These are phyloP conservation scores for Rhododendron mucronatum DNA, from an alignment of 148 eudicot genomes.

Conservation along the genomic window DNA sequence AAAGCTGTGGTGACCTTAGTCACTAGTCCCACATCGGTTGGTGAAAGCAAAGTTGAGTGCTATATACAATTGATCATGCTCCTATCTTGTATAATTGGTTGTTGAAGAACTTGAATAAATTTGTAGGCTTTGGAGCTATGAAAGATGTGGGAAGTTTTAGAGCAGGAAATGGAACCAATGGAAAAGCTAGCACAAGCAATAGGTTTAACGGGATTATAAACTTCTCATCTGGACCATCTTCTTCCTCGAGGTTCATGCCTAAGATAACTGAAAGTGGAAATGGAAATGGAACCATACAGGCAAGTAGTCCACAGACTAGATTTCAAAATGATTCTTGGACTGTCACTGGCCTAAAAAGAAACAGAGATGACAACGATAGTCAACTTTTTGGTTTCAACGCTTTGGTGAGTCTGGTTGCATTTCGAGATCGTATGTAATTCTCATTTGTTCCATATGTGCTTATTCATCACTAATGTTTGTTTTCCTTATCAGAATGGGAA, in stretches of 20 bases:
- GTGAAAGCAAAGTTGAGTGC: no score
- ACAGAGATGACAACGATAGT: conserved; percentile 28
- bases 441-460: neutral
- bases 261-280: conserved; percentile 26
- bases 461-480: neutral
- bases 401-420: conserved; percentile 28
- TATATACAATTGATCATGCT: neutral
- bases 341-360: conserved; percentile 34
- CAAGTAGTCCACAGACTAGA: conserved; percentile 9
- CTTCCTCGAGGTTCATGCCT: conserved; percentile 36
- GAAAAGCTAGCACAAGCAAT: conserved; percentile 21
- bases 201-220: conserved; percentile 27
- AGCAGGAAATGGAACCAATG: conserved; percentile 17
- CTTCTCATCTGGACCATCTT: conserved; percentile 27
- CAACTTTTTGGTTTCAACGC: conserved; percentile 22
- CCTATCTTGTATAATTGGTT: neutral
- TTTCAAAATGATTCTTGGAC: conserved; percentile 26
- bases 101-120: conserved; percentile 2
- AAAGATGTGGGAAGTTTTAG: conserved; percentile 29
- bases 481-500: conserved; percentile 29
- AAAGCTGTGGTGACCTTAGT: no score
- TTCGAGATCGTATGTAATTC: neutral
- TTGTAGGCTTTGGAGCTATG: conserved; percentile 29
- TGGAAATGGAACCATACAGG: conserved; percentile 15
- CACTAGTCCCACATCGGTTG: no score